phyloP scores from a whole-genome alignment of 164 flowering plant genomes.

The Magnolia changhungtana region DNA sequence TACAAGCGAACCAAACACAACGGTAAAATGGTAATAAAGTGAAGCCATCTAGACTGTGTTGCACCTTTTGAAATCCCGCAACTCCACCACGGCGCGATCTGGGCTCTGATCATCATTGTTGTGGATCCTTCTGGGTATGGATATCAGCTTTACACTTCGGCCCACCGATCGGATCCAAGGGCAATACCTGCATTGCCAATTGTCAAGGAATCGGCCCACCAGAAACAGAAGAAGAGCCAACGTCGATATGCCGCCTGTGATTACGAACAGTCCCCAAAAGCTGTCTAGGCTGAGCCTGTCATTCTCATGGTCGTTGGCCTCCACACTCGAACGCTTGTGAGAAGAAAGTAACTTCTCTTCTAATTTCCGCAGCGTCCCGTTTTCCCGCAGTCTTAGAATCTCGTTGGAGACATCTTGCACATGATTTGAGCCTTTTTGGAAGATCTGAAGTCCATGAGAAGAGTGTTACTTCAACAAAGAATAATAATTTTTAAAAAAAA shows the following conservation, averaged over 20 bases:
- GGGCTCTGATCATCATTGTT: too few relatives aligned
- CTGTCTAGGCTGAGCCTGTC: neutral
- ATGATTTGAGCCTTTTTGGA: neutral
- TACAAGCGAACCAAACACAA: too few relatives aligned
- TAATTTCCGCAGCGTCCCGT: neutral
- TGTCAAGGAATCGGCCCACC: neutral
- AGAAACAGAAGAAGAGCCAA: neutral
- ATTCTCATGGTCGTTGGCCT: neutral
- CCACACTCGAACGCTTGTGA: neutral
- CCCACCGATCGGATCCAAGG: too few relatives aligned
- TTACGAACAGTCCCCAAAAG: constrained; percentile 8
- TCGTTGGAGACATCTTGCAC: neutral
- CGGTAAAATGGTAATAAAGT: too few relatives aligned
- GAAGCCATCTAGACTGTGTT: too few relatives aligned
- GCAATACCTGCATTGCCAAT: neutral
- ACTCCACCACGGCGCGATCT: too few relatives aligned
- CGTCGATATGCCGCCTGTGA: constrained; percentile 3
- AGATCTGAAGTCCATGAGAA: neutral
- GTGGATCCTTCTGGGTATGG: too few relatives aligned
- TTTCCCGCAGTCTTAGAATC: neutral
- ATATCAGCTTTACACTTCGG: too few relatives aligned
- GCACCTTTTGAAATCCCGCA: too few relatives aligned
- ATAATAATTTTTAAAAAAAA: neutral
- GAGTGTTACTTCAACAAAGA: neutral
- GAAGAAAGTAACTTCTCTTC: neutral